Conservation (phyloP, 345 rosid species). For the Corchorus olitorius region DNA sequence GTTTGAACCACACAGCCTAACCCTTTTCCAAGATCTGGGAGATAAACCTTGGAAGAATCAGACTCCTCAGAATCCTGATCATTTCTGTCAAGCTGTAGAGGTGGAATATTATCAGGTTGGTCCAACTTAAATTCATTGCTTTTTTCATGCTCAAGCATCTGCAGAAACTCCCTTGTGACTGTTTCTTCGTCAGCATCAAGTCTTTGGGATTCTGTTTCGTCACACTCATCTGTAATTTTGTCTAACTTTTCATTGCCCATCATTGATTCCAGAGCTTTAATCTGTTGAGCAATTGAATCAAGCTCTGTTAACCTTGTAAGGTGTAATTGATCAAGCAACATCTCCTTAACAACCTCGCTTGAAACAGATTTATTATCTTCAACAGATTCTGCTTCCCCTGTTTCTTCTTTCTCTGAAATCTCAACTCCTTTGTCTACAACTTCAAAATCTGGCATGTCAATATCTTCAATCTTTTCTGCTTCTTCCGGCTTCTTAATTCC, state of each 20-base stretch:
- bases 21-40: constrained; percentile 88
- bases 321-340: constrained; percentile 64
- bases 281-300: constrained; percentile 86
- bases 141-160: constrained; percentile 80
- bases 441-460: constrained; percentile 75
- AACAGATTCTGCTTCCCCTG: constrained; percentile 40
- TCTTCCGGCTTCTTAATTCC: constrained; percentile 41
- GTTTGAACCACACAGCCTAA: constrained; percentile 89
- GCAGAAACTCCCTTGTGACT: constrained; percentile 84
- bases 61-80: constrained; percentile 39
- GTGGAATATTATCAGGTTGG: constrained; percentile 49
- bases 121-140: constrained; percentile 32
- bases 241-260: constrained; percentile 53
- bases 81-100: constrained; percentile 48
- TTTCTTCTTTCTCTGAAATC: constrained; percentile 52
- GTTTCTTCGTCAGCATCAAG: constrained; percentile 85
- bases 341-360: constrained; percentile 72
- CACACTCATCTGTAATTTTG: constrained; percentile 36
- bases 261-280: constrained; percentile 89
- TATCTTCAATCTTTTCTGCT: constrained; percentile 56
- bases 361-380: constrained; percentile 44
- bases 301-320: constrained; percentile 67
- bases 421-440: constrained; percentile 92
- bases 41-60: constrained; percentile 57
- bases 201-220: constrained; percentile 58